Base-by-base conservation (phyloP, 352 stramenopile genomes). In the Pythium rhizo-oryzae region DNA sequence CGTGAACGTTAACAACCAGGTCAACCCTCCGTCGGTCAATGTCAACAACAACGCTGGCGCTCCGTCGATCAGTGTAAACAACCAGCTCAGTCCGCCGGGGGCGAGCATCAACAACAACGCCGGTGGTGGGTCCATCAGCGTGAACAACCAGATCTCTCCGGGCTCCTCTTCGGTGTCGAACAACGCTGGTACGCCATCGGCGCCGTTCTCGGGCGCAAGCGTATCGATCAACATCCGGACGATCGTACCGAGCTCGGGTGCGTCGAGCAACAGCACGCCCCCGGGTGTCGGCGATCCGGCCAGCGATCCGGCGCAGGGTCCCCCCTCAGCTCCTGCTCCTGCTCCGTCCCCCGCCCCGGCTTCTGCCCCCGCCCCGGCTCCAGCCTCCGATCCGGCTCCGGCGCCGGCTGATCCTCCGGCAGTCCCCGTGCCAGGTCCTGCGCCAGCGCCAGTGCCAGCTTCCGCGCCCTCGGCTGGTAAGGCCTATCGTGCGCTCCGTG, bases 201-300 rank as follows among this genome's bases (percentile, higher is more conserved):
- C 18, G 19, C 28, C 53, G 28, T 59, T 59, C 30, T 25, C 30
- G 21, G 51, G 51, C 18, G 41, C 9, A n/a, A 47, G 9, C 18
- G 41, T 47, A 15, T 47, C 41, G 41, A 47, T 47, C 41, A 47
- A 47, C 11, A 62, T 62, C 55, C 39, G 19, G 35, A 62, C 47
- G 21, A 52, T 24, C 15, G 18, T 33, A 2, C 55, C 55, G 12
- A 41, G 55, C 12, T 52, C 55, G 5, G 47, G 55, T 24, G 21
- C 55, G 21, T 35, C 55, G 15, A 62, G 35, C 12, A 62, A n/a
- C 21, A 52, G 3, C 23, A 62, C 39, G 37, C 28, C 18, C 8
- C 55, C 55, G 13, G 55, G 37, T 8, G 18, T 23, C 21, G 18
- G 41, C 7, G 41, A 47, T 15, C 41, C 41, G 13, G 13, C 41